phyloP scores from a whole-genome alignment of 345 rosid genomes.

The Melastoma malabathricum region DNA sequence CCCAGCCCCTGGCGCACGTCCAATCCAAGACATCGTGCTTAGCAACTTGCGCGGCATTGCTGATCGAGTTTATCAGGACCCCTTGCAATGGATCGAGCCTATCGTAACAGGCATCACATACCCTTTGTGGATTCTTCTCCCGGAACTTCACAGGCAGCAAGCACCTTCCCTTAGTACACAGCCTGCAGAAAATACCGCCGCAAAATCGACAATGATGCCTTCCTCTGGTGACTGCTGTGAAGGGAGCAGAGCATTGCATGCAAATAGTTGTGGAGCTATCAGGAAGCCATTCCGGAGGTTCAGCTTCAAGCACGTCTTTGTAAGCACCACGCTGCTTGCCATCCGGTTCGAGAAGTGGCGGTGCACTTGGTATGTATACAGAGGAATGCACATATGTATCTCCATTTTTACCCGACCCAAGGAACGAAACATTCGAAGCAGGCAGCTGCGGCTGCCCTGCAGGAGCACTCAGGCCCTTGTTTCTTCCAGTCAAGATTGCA shows the following conservation, averaged over 20 bases:
- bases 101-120: constrained; percentile 87
- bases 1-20: constrained; percentile 90
- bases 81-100: constrained; percentile 91
- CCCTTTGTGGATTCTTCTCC: constrained; percentile 86
- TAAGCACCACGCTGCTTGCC: constrained; percentile 42
- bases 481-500: constrained; percentile 66
- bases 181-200: constrained; percentile 84
- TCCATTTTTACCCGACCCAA: constrained; percentile 63
- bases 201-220: constrained; percentile 98
- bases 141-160: constrained; percentile 72
- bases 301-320: constrained; percentile 70
- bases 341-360: constrained; percentile 63
- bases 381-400: constrained; percentile 71
- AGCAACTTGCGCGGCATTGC: constrained; percentile 87
- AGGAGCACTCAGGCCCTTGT: constrained; percentile 22
- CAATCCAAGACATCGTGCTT: constrained; percentile 92
- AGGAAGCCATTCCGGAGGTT: constrained; percentile 91
- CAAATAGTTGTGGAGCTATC: constrained; percentile 70
- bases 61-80: constrained; percentile 59
- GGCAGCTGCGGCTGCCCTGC: constrained; percentile 24
- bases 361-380: constrained; percentile 92
- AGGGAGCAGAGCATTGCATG: constrained; percentile 72
- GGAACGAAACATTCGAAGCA: constrained; percentile 61
- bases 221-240: constrained; percentile 73
- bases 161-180: constrained; percentile 75